phyloP scores from a whole-genome alignment of 2,329 filamentous ascomycete genomes.

The Neophaeococcomyces aloes region DNA sequence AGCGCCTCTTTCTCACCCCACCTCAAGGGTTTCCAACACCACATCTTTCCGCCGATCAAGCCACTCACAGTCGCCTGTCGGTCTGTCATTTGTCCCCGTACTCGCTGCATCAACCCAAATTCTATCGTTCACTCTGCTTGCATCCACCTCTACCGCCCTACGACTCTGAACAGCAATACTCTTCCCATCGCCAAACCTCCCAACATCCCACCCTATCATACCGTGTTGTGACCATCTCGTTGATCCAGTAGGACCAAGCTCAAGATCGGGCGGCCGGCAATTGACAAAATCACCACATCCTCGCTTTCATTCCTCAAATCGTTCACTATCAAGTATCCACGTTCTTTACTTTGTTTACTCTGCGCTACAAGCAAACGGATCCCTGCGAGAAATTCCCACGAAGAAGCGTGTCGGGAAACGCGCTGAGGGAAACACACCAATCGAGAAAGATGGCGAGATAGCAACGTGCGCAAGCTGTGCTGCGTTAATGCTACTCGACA shows the following conservation, averaged over 20 bases:
- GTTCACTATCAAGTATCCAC: not conserved
- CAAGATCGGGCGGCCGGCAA: too few species aligned
- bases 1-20: not conserved
- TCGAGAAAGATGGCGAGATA: slow-evolving; percentile 16
- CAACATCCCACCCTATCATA: not conserved
- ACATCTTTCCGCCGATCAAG: not conserved
- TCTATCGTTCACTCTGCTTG: not conserved
- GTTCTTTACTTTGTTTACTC: not conserved
- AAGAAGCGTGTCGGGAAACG: slow-evolving; percentile 2
- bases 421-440: slow-evolving; percentile 3
- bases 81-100: not conserved
- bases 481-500: not conserved
- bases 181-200: not conserved
- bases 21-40: not conserved
- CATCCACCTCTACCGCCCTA: not conserved
- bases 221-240: too few species aligned
- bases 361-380: not conserved
- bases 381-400: not conserved
- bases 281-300: not conserved
- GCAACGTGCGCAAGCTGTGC: slow-evolving; percentile 10
- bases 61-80: slow-evolving; percentile 4
- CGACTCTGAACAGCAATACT: not conserved
- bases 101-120: not conserved
- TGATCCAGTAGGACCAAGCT: too few species aligned
- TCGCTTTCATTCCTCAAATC: not conserved